Evolutionary conservation across 164 flowering plant genomes (phyloP), one percentile per base, ranked within the genome.

Genomic region (Sedum album): DNA sequence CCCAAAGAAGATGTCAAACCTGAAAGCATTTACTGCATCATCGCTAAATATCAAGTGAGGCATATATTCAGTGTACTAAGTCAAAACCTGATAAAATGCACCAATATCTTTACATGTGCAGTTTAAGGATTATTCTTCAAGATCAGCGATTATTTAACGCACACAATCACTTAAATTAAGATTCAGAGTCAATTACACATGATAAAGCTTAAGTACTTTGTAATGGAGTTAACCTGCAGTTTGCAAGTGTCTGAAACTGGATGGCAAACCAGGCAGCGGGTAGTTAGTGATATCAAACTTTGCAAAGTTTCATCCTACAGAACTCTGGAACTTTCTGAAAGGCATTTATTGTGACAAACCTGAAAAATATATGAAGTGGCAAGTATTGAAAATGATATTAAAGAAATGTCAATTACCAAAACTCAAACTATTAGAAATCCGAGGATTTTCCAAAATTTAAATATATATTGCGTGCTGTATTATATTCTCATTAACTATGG

Each of bases 21-120:
- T 25, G 17, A 55, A 55, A 8, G 61, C 61, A 55, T 26, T 55
- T 55, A 55, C 28, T 57, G 31, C 62, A 57, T 51, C 57, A 51
- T 5, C 57, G 7, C 38, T 35, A 35, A 35, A 51, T 21, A 23
- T 51, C 57, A 51, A 51, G 8, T 6, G 7, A 51, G 21, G 57
- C 11, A 5, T 51, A 6, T 51, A 20, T 23, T 51, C 57, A 25
- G 1, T 57, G 33, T 33, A 28, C 8, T 55, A 21, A 25, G 61
- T 26, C 61, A 55, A 55, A 14, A 8, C 46, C 15, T n/a, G 46
- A 41, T 44, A 10, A 14, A 35, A n/a, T 51, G 57, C 10, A 51
- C 4, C 25, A 51, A 23, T 25, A 25, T 55, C 14, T 3, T 8
- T 26, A 23, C 30, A 23, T 25, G 55, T 35, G 38, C 28, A 9